phyloP scores from a whole-genome alignment of 2,329 filamentous ascomycete species.

The Tolypocladium paradoxum region DNA sequence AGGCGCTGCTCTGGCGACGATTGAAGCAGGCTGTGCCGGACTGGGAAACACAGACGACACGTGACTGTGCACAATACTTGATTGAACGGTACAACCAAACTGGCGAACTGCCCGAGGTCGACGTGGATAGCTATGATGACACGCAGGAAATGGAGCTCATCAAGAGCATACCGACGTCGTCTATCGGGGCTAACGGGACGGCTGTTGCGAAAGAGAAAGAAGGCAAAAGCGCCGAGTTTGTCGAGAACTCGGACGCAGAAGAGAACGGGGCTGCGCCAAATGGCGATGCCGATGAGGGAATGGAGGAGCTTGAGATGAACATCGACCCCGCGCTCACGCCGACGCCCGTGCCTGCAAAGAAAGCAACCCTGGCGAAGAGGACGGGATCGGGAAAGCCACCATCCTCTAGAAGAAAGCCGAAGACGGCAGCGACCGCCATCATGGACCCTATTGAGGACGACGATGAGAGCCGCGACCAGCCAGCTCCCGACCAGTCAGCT shows the following conservation, averaged over 20 bases:
- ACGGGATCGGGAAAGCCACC: constrained; percentile 11
- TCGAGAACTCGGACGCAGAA: constrained; percentile 19
- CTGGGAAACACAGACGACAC: constrained; percentile 18
- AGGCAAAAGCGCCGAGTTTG: constrained; percentile 15
- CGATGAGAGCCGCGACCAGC: constrained; percentile 5
- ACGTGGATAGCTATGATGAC: constrained; percentile 18
- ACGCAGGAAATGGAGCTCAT: constrained; percentile 21
- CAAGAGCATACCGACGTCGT: constrained; percentile 7
- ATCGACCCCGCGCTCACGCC: constrained; percentile 20
- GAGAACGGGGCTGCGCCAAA: constrained; percentile 7
- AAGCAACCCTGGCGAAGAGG: constrained; percentile 15
- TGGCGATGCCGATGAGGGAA: constrained; percentile 6
- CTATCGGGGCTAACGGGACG: neutral
- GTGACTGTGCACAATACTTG: constrained; percentile 24
- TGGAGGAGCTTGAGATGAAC: constrained; percentile 16
- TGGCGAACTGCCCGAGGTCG: constrained; percentile 22
- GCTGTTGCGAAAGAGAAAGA: neutral
- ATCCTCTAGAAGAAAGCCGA: constrained; percentile 11
- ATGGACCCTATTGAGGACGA: constrained; percentile 22
- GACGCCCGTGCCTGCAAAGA: constrained; percentile 10
- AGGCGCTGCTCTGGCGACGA: constrained; percentile 28
- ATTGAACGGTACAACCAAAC: constrained; percentile 22
- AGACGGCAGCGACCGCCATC: constrained; percentile 11
- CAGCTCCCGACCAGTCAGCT: constrained; percentile 1
- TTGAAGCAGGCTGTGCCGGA: constrained; percentile 23